Percentiles rank a stretch among this genome's conserved stretches.
phyloP scores from a whole-genome alignment of 2,329 filamentous ascomycete species.

The Fusarium beomiforme region DNA sequence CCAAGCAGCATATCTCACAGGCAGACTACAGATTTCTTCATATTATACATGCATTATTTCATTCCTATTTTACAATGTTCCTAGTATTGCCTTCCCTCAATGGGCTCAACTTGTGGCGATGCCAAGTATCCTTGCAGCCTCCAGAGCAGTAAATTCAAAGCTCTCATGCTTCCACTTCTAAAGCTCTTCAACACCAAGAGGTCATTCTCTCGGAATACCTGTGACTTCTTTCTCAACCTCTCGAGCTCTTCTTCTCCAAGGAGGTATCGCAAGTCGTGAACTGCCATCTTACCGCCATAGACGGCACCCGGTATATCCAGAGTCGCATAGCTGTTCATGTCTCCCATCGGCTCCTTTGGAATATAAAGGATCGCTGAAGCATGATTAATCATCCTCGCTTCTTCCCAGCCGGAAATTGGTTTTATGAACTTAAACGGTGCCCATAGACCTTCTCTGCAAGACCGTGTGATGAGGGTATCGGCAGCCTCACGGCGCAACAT shows the following conservation, averaged over 20 bases:
- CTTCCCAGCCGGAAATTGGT: constrained; percentile 56
- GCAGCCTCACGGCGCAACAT: constrained; percentile 60
- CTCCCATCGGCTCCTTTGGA: constrained; percentile 31
- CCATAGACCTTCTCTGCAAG: constrained; percentile 9
- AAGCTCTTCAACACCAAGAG: constrained; percentile 55
- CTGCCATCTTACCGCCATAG: constrained; percentile 53
- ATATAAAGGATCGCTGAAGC: constrained; percentile 60
- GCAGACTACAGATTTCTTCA: background rate
- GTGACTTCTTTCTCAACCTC: constrained; percentile 50
- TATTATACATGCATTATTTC: background rate
- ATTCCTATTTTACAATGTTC: background rate
- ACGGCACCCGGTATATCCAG: constrained; percentile 51
- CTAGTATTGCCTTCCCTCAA: background rate
- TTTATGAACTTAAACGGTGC: constrained; percentile 50
- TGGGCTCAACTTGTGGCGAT: constrained; percentile 1
- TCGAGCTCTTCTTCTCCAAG: constrained; percentile 59
- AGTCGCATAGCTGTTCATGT: constrained; percentile 55
- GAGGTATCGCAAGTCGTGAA: constrained; percentile 63
- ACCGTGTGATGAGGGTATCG: constrained; percentile 53
- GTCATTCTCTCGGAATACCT: constrained; percentile 49
- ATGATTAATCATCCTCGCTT: constrained; percentile 51
- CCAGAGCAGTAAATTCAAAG: constrained; percentile 64
- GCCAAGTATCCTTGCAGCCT: constrained; percentile 65
- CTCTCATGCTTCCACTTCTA: constrained; percentile 52
- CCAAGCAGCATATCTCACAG: background rate